A percentile compares a stretch with the other conserved stretches of the same genome.
Conservation (phyloP, 805 yeast genomes). For the Kuraishia cidri region DNA sequence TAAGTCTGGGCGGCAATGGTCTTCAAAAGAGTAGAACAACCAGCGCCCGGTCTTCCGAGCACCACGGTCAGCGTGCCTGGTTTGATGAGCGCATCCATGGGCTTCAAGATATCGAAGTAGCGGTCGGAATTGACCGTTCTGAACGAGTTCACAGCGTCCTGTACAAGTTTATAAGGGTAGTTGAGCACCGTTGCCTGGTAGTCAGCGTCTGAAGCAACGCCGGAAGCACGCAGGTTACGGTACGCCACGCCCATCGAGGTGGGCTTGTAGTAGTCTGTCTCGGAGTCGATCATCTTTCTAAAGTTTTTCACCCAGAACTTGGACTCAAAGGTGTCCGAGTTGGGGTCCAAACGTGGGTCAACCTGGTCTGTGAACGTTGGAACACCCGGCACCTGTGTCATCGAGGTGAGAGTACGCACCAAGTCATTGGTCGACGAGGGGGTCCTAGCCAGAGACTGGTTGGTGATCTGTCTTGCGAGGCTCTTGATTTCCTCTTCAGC, state of each 20-base stretch:
- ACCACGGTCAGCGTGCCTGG: constrained; percentile 67
- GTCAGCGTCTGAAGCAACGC: constrained; percentile 61
- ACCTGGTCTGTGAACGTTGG: constrained; percentile 22
- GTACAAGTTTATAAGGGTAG: constrained; percentile 21
- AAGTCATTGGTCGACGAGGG: constrained; percentile 8
- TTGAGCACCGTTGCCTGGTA: constrained; percentile 53
- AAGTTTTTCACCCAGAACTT: constrained; percentile 62
- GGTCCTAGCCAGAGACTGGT: constrained; percentile 5
- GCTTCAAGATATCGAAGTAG: constrained; percentile 45
- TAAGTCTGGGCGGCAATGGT: constrained; percentile 50
- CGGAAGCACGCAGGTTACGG: constrained; percentile 49
- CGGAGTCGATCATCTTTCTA: constrained; percentile 39
- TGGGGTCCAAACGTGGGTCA: constrained; percentile 47
- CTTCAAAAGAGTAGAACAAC: constrained; percentile 61
- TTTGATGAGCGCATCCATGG: constrained; percentile 54
- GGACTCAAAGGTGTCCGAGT: constrained; percentile 46
- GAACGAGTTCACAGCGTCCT: constrained; percentile 15
- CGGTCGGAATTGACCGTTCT: constrained; percentile 16
- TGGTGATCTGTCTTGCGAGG: constrained; percentile 30
- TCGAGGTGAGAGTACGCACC: constrained; percentile 30
- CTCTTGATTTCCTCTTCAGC: constrained; percentile 23
- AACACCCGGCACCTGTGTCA: constrained; percentile 44
- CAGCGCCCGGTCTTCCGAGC: constrained; percentile 79
- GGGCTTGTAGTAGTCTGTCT: constrained; percentile 58
- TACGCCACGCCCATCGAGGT: constrained; percentile 53